These are phyloP conservation scores for Termitomyces heimii DNA, from an alignment of 768 basidiomycete genomes.

Conservation along the genomic window DNA sequence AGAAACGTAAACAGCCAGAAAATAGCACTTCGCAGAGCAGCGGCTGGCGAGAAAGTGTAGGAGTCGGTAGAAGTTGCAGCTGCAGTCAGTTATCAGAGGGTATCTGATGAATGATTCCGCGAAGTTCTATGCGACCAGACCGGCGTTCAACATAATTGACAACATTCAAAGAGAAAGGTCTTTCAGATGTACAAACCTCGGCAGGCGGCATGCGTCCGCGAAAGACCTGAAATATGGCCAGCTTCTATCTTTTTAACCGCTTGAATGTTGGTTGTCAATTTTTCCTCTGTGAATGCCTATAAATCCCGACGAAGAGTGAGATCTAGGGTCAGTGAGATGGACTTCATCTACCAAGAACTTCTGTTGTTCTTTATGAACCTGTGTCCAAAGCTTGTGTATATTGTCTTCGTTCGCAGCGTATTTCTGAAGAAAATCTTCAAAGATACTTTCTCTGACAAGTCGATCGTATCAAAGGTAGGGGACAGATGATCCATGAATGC, in stretches of 20 bases:
- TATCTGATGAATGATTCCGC: constrained; percentile 14
- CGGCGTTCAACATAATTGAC: not conserved
- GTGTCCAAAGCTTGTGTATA: constrained; percentile 17
- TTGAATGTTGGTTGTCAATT: constrained; percentile 6
- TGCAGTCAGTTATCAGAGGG: constrained; percentile 1
- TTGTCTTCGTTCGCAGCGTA: constrained; percentile 21
- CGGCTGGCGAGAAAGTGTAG: not conserved
- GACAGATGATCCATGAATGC: not conserved
- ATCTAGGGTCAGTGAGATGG: not conserved
- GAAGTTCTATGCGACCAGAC: constrained; percentile 7
- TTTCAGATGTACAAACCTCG: constrained; percentile 5
- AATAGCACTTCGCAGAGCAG: not conserved
- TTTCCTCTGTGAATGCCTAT: constrained; percentile 7
- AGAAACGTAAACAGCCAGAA: not conserved
- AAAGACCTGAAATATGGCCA: constrained; percentile 14
- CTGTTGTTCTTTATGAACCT: constrained; percentile 17
- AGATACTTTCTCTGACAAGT: constrained; percentile 14
- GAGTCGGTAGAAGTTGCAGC: not conserved
- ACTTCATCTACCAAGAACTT: constrained; percentile 14
- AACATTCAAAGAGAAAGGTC: not conserved
- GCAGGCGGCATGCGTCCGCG: constrained; percentile 14
- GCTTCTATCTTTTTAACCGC: constrained; percentile 9
- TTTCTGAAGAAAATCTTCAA: constrained; percentile 14
- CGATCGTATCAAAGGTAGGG: not conserved
- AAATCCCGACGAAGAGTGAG: not conserved